Base-by-base conservation (phyloP, 306 rosid species). In the Dalbergia cultrata region DNA sequence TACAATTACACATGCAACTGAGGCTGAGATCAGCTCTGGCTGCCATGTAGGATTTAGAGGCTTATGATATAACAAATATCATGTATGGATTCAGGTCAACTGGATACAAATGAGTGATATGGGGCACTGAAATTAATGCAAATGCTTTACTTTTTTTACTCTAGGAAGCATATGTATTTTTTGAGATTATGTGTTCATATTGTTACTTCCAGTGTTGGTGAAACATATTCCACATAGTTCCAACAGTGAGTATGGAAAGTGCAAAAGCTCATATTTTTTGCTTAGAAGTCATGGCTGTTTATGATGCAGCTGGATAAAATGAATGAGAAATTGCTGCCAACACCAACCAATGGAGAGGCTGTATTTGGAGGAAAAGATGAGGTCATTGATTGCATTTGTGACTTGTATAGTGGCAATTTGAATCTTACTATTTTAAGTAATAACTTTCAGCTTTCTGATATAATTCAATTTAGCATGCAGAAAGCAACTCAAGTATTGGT, bases 231-330 rank as follows among this genome's bases (percentile, higher is more conserved):
- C 26, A n/a, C 57, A 12, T 12, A 44, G 26, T 79, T 69, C 43
- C 63, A 66, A 66, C 43, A 41, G 76, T 33, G 62, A 60, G 49
- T 61, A 44, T 70, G 21, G 63, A 68, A 63, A 37, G 73, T 45
- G 47, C 68, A 54, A 49, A 60, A 54, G 61, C 75, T 31, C 22
- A 12, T 43, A 75, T 35, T 58, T 26, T 80, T 8, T 72, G 69
- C 79, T 84, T 37, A 88, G 33, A 66, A 67, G 17, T 82, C 75
- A 60, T 69, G 22, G 75, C 52, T 70, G 59, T 74, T 74, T 59
- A 59, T 57, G 39, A 67, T 84, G 88, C 93, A 95, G 98, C 85
- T 95, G 72, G 98, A 95, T 81, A 87, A 82, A 60, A 81, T 90
- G 90, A 95, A 95, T 61, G 98, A 95, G 90, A 85, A 86, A 62